Conservation (phyloP, 192 early-diverging fungal genomes). For the Coemansia sp. region DNA sequence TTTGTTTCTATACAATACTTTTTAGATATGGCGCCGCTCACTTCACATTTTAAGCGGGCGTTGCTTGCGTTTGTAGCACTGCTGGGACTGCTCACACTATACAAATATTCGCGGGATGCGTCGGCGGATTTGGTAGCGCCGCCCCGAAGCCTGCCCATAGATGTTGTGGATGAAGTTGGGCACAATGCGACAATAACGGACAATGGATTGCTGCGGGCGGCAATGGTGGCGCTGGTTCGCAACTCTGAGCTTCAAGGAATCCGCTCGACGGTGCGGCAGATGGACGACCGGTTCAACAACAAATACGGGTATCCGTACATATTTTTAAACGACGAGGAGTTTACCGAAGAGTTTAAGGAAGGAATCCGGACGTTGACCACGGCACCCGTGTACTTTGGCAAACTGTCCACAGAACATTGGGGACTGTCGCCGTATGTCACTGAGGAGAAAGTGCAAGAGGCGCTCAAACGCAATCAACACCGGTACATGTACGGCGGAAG, state of each 20-base stretch:
- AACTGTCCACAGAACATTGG: conserved; percentile 37
- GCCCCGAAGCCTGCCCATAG: neutral
- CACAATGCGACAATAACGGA: neutral
- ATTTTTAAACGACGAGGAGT: conserved; percentile 72
- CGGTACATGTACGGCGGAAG: conserved; percentile 67
- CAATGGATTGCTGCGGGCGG: conserved; percentile 28
- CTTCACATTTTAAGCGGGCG: conserved; percentile 6
- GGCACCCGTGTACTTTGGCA: conserved; percentile 41
- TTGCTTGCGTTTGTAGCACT: neutral
- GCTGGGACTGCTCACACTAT: neutral
- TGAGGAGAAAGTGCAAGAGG: conserved; percentile 28
- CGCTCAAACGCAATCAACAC: conserved; percentile 48
- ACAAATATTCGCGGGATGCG: neutral
- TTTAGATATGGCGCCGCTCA: neutral
- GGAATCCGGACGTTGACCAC: conserved; percentile 47
- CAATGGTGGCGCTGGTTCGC: conserved; percentile 64
- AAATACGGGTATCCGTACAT: conserved; percentile 76
- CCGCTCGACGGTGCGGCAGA: conserved; percentile 56
- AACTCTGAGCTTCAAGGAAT: conserved; percentile 68
- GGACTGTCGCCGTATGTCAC: conserved; percentile 45
- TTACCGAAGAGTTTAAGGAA: conserved; percentile 66
- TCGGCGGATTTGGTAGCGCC: neutral
- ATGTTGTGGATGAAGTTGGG: neutral
- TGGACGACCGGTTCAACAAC: conserved; percentile 72
- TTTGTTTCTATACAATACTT: neutral